Evolutionary conservation across 208 protist species (phyloP).

Genomic region (Entamoeba dispar): DNA sequence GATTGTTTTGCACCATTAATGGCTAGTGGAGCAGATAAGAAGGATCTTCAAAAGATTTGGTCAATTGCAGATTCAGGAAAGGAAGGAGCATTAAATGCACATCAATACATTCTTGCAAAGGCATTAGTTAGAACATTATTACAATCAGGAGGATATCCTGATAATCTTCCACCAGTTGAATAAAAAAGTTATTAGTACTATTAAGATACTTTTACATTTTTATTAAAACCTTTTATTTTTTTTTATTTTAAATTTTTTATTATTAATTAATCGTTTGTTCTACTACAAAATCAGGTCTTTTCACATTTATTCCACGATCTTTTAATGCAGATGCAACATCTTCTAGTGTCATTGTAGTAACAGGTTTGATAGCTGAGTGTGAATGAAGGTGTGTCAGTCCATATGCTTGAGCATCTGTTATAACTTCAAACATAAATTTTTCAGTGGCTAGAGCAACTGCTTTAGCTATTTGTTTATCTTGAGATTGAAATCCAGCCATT

Average conservation of each 20-base stretch:
- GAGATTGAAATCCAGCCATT: background rate
- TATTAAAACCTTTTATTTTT: no score
- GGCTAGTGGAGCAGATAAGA: background rate
- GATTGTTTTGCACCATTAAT: background rate
- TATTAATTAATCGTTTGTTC: background rate
- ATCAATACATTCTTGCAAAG: background rate
- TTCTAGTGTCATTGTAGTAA: background rate
- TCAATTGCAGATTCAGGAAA: background rate
- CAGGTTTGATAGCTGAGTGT: background rate
- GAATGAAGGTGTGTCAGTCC: background rate
- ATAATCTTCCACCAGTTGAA: background rate
- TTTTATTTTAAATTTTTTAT: no score
- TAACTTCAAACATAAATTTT: background rate
- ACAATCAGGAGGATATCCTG: background rate
- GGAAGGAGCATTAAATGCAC: background rate
- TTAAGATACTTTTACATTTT: no score
- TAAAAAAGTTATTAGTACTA: background rate
- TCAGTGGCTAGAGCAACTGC: background rate
- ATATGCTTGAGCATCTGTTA: background rate
- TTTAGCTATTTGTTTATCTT: background rate
- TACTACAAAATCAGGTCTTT: background rate
- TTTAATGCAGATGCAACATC: background rate
- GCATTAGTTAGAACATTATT: background rate
- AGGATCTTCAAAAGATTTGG: background rate
- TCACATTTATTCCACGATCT: background rate